Base-by-base conservation (phyloP, 2,329 filamentous ascomycete species). In the Fusarium nanum region DNA sequence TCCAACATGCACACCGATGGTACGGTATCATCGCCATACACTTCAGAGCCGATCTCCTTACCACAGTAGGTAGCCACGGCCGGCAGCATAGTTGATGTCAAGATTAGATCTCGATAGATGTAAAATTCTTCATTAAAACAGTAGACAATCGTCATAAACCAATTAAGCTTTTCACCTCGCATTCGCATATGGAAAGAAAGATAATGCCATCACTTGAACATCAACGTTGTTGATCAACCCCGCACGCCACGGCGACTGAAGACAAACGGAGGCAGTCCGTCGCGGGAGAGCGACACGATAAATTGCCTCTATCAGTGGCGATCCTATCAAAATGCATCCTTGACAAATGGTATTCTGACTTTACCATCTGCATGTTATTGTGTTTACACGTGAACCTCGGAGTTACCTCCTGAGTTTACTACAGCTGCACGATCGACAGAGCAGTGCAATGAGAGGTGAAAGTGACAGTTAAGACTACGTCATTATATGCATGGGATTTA, bases 381-480 rank as follows among this genome's bases (percentile, higher is more conserved):
- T 27, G 11, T 18, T 27, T 13, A 23, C 16, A 25, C 44, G 44
- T 14, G 25, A 32, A 18, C 32, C 34, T 32, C 11, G 45, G 14
- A 37, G 9, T 37, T n/a, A 11, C 10, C 18, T n/a, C 18, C 18
- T 18, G 34, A 7, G 34, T 18, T 37, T n/a, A 7, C 7, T n/a
- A 7, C 10, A 7, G 34, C n/a, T n/a, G 0, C 34, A 37, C 18
- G 34, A 37, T 18, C 34, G 34, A n/a, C 6, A n/a, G 34, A 37
- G 5, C 34, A 37, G 18, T n/a, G 18, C 34, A n/a, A 37, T 37
- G 10, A 37, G 16, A 34, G 32, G 2, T 34, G 9, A 9, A 10
- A 18, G 5, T 67, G 65, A 47, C 55, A 50, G 32, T 56, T 30
- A 23, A 18, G 30, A 42, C 60, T 55, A 70, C 66, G 67, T 69